Percentiles rank a stretch among this genome's conserved stretches.
These are phyloP conservation scores for Exserohilum rostratum DNA, from an alignment of 2,329 filamentous ascomycete genomes.

Conservation along the genomic window DNA sequence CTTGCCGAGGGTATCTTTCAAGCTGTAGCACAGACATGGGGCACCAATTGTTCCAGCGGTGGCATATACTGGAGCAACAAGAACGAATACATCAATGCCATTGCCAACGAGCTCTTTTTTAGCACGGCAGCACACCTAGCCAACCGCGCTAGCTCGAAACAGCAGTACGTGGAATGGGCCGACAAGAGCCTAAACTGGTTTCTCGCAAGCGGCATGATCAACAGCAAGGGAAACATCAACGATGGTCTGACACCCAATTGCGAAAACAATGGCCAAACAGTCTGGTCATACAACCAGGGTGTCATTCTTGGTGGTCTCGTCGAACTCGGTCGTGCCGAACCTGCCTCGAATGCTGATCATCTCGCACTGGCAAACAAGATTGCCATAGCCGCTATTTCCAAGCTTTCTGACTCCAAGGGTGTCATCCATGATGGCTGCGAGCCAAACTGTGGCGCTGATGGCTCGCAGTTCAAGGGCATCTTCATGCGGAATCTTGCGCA, in stretches of 20 bases:
- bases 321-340: conserved; percentile 56
- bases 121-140: conserved; percentile 62
- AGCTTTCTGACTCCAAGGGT: conserved; percentile 46
- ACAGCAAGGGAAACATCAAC: conserved; percentile 57
- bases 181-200: conserved; percentile 61
- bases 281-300: conserved; percentile 66
- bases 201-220: conserved; percentile 54
- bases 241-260: conserved; percentile 60
- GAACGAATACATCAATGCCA: conserved; percentile 58
- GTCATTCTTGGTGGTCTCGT: conserved; percentile 65
- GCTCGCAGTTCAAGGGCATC: conserved; percentile 74
- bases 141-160: conserved; percentile 49
- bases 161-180: conserved; percentile 55
- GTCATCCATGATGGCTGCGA: conserved; percentile 52
- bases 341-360: conserved; percentile 35
- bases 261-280: conserved; percentile 56
- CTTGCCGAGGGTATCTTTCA: conserved; percentile 58
- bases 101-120: conserved; percentile 64
- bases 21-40: conserved; percentile 49
- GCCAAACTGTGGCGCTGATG: conserved; percentile 49
- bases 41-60: conserved; percentile 52
- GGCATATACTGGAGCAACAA: conserved; percentile 58
- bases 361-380: conserved; percentile 47
- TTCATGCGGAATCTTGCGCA: conserved; percentile 69
- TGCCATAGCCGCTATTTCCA: conserved; percentile 47